Conservation (phyloP, 306 rosid genomes). For the Erythrophleum fordii region DNA sequence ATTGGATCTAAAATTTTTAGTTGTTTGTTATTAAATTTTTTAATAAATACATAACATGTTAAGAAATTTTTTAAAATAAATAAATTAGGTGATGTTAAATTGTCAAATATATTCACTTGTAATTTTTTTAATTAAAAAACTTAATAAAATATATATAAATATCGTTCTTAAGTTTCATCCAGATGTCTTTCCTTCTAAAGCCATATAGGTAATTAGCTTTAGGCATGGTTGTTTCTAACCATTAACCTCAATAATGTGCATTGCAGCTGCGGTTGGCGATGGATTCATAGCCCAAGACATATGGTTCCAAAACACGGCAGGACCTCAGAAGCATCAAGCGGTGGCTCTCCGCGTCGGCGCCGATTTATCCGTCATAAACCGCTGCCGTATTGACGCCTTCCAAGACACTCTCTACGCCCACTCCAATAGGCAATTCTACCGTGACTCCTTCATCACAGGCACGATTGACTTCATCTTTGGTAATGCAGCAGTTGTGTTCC, state of each 20-base stretch:
- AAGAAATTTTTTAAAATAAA: too few relatives aligned
- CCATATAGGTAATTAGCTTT: too few relatives aligned
- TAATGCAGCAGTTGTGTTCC: constrained; percentile 61
- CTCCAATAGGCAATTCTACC: constrained; percentile 61
- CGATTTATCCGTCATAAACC: constrained; percentile 60
- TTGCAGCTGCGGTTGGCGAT: constrained; percentile 63
- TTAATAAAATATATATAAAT: too few relatives aligned
- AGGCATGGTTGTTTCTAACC: background rate
- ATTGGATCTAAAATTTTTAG: too few relatives aligned
- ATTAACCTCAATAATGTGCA: background rate
- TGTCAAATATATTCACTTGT: too few relatives aligned
- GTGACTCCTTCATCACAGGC: constrained; percentile 56
- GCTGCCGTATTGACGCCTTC: constrained; percentile 57
- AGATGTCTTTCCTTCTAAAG: too few relatives aligned
- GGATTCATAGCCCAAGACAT: constrained; percentile 72
- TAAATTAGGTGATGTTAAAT: too few relatives aligned
- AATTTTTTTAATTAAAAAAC: too few relatives aligned
- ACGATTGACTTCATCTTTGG: constrained; percentile 68
- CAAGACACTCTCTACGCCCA: constrained; percentile 70
- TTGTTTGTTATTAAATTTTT: too few relatives aligned
- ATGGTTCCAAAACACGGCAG: constrained; percentile 65
- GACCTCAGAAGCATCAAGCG: constrained; percentile 63
- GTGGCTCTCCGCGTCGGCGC: constrained; percentile 71
- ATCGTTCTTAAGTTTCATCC: too few relatives aligned
- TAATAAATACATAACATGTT: too few relatives aligned